Conservation (phyloP, 345 rosid species). For the Eucalyptus tenuipes region DNA sequence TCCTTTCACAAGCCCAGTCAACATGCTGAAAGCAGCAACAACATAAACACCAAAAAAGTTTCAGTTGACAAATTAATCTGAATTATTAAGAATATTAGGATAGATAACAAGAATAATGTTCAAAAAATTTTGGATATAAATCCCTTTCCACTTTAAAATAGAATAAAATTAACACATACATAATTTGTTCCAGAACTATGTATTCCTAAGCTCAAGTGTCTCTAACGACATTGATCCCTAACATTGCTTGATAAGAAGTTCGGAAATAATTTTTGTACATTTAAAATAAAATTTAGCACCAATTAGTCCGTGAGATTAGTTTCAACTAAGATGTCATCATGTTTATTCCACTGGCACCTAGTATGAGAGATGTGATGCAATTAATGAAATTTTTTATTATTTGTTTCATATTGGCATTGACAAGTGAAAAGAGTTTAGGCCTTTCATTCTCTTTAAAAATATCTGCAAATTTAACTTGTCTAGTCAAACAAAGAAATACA, state of each 20-base stretch:
- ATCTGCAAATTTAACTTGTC: not conserved
- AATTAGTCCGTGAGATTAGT: not conserved
- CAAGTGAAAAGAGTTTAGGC: not conserved
- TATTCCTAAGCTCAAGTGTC: not conserved
- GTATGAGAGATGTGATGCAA: not conserved
- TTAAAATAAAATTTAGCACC: not conserved
- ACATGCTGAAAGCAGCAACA: conserved; percentile 13
- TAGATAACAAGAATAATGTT: not conserved
- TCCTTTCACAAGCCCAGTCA: conserved; percentile 41
- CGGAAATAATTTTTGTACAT: not conserved
- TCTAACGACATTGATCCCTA: not conserved
- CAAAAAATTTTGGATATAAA: not conserved
- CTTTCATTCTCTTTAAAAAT: not conserved
- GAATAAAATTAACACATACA: not conserved
- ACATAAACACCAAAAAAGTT: not conserved
- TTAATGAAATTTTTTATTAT: not conserved
- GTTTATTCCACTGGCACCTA: not conserved
- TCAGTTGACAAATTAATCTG: not conserved
- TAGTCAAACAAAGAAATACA: not conserved
- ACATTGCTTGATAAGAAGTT: not conserved
- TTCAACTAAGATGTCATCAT: not conserved
- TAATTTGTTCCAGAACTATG: not conserved
- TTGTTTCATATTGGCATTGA: not conserved
- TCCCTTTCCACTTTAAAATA: not conserved
- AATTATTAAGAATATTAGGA: not conserved